Percentiles rank a stretch among this genome's conserved stretches.
Evolutionary conservation across 2,329 filamentous ascomycete species (phyloP).

Genomic region (Trichophyton simii): DNA sequence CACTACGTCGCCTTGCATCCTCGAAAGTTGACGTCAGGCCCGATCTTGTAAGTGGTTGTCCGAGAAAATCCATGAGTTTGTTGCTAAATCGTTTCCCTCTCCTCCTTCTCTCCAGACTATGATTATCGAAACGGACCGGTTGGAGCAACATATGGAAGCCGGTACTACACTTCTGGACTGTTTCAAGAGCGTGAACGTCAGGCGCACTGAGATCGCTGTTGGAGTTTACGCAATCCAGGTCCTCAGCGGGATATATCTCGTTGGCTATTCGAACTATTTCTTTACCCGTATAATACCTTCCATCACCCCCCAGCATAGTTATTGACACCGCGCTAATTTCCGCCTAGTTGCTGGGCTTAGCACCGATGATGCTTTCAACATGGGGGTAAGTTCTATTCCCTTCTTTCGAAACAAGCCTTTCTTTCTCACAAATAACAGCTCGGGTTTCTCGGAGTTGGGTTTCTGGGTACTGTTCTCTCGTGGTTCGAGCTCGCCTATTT

Average conservation of each 20-base stretch:
- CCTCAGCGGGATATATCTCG: slow-evolving; percentile 32
- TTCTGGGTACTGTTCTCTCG: slow-evolving; percentile 27
- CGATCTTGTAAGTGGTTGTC: slow-evolving; percentile 8
- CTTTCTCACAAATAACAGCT: slow-evolving; percentile 13
- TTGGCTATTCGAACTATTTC: slow-evolving; percentile 24
- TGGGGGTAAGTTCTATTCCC: slow-evolving; percentile 20
- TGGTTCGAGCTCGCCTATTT: slow-evolving; percentile 25
- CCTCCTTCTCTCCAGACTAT: slow-evolving; percentile 8
- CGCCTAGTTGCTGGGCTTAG: slow-evolving; percentile 18
- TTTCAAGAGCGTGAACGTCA: slow-evolving; percentile 31
- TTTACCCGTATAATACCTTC: slow-evolving; percentile 14
- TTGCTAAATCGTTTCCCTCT: background rate
- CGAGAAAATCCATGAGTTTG: background rate
- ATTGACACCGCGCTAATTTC: background rate
- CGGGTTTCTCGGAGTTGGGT: slow-evolving; percentile 27
- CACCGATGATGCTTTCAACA: slow-evolving; percentile 26
- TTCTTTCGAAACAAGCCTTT: background rate
- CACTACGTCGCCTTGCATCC: slow-evolving; percentile 16
- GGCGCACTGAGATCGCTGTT: slow-evolving; percentile 34
- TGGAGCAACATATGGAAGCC: slow-evolving; percentile 31
- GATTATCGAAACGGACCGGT: slow-evolving; percentile 15
- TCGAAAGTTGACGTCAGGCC: slow-evolving; percentile 13
- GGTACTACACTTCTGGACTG: slow-evolving; percentile 28
- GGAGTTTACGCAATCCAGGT: slow-evolving; percentile 35
- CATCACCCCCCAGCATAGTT: background rate